Conservation (phyloP, 2,329 filamentous ascomycete species). For the Beauveria australis region DNA sequence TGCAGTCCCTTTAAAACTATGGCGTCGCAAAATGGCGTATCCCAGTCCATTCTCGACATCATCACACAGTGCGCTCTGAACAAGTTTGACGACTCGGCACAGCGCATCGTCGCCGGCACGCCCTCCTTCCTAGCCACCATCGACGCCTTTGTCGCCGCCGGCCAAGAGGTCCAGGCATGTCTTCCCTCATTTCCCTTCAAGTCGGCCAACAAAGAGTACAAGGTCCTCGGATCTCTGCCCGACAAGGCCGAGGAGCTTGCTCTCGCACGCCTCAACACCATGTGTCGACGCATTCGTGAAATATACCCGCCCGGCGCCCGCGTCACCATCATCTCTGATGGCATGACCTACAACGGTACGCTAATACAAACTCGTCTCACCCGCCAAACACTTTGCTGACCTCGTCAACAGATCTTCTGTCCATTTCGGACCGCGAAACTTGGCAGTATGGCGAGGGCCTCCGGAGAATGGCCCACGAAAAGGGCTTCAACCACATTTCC, state of each 20-base stretch:
- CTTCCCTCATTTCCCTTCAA: slow-evolving; percentile 26
- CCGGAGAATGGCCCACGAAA: slow-evolving; percentile 27
- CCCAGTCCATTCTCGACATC: slow-evolving; percentile 17
- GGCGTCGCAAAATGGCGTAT: background rate
- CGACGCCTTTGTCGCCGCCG: slow-evolving; percentile 15
- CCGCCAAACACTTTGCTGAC: too few species aligned
- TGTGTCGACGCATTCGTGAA: slow-evolving; percentile 20
- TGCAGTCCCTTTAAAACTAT: background rate
- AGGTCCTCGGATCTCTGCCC: slow-evolving; percentile 22
- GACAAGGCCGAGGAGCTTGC: slow-evolving; percentile 26
- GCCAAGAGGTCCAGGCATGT: slow-evolving; percentile 17
- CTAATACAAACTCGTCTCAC: background rate
- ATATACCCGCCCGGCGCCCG: slow-evolving; percentile 22
- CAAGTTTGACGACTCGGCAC: slow-evolving; percentile 19
- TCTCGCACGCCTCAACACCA: slow-evolving; percentile 18
- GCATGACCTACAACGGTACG: slow-evolving; percentile 44
- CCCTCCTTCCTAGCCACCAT: slow-evolving; percentile 19
- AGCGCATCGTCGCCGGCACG: slow-evolving; percentile 13
- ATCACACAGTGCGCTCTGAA: slow-evolving; percentile 21
- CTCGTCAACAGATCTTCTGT: slow-evolving; percentile 32
- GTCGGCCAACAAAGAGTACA: slow-evolving; percentile 25
- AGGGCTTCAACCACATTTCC: slow-evolving; percentile 31
- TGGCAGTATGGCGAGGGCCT: slow-evolving; percentile 42
- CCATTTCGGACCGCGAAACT: slow-evolving; percentile 36
- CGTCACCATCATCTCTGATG: slow-evolving; percentile 41